These are phyloP conservation scores for Phialocephala sp. DNA, from an alignment of 2,329 filamentous ascomycete species.

Conservation along the genomic window DNA sequence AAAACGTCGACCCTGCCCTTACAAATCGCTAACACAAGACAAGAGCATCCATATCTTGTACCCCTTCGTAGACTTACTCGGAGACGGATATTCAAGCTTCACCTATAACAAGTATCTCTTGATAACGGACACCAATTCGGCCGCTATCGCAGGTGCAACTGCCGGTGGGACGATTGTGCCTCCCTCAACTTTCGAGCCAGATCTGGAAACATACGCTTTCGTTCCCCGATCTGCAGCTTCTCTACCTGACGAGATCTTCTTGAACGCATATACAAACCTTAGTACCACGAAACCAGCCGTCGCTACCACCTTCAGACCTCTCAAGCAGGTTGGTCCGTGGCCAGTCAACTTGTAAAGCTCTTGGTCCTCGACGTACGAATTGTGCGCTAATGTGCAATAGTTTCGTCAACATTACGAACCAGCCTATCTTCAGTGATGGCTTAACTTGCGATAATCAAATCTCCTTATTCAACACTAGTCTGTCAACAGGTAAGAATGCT, in stretches of 20 bases:
- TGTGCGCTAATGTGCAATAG: slow-evolving; percentile 23
- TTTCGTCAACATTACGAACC: slow-evolving; percentile 57
- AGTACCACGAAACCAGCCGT: slow-evolving; percentile 16
- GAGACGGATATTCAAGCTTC: slow-evolving; percentile 57
- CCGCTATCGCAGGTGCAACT: slow-evolving; percentile 12
- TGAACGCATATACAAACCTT: slow-evolving; percentile 19
- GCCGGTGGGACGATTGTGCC: slow-evolving; percentile 16
- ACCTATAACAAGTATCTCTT: slow-evolving; percentile 48
- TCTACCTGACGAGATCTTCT: slow-evolving; percentile 15
- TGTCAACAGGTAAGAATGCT: slow-evolving; percentile 44
- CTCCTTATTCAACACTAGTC: slow-evolving; percentile 52
- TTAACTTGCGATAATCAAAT: slow-evolving; percentile 51
- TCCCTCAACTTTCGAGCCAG: slow-evolving; percentile 19
- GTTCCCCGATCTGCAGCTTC: neutral
- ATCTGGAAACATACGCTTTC: slow-evolving; percentile 24
- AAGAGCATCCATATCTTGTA: slow-evolving; percentile 59
- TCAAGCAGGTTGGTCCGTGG: slow-evolving; percentile 13
- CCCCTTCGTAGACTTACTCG: slow-evolving; percentile 59
- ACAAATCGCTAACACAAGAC: slow-evolving; percentile 1
- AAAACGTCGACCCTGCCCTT: neutral
- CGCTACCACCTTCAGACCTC: slow-evolving; percentile 12
- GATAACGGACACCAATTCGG: slow-evolving; percentile 5
- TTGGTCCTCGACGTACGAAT: no score
- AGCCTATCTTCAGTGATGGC: slow-evolving; percentile 53
- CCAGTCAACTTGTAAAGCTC: slow-evolving; percentile 20